Evolutionary conservation across 2,329 filamentous ascomycete genomes (phyloP).

Genomic region (Paracorniculantispora psalliotae): DNA sequence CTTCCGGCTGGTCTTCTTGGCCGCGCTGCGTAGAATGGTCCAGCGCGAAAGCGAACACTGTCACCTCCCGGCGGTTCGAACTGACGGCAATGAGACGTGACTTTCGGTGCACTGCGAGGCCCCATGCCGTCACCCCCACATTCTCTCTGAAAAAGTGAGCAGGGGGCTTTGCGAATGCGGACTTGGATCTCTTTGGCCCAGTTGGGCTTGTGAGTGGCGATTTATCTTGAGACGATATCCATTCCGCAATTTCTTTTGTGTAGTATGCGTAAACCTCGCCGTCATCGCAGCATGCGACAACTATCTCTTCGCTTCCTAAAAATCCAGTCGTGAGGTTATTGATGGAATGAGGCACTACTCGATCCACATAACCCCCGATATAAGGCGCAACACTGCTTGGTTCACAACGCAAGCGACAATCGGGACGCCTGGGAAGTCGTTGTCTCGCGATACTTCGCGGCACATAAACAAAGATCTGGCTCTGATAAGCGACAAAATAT

Average conservation of each 20-base stretch:
- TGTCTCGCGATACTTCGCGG: constrained; percentile 43
- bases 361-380: constrained; percentile 51
- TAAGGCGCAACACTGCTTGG: constrained; percentile 33
- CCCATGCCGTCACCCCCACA: constrained; percentile 80
- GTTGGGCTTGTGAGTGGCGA: neutral
- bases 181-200: constrained; percentile 2
- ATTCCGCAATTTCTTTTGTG: constrained; percentile 47
- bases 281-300: constrained; percentile 66
- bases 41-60: constrained; percentile 48
- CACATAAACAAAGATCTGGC: constrained; percentile 53
- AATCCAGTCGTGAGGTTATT: constrained; percentile 67
- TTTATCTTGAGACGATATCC: constrained; percentile 29
- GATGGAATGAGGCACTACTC: constrained; percentile 51
- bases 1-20: neutral
- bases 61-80: constrained; percentile 60
- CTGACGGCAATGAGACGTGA: constrained; percentile 84
- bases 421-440: constrained; percentile 42
- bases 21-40: neutral
- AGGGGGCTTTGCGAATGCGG: constrained; percentile 17
- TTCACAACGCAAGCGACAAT: constrained; percentile 45
- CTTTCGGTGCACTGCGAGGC: constrained; percentile 71
- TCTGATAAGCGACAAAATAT: constrained; percentile 56
- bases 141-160: constrained; percentile 66
- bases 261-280: constrained; percentile 71
- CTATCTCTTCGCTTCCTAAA: constrained; percentile 63